Evolutionary conservation across 371 early-diverging fungal species (phyloP), one percentile per base, ranked within the genome.

Genomic region (Mortierella sp.): DNA sequence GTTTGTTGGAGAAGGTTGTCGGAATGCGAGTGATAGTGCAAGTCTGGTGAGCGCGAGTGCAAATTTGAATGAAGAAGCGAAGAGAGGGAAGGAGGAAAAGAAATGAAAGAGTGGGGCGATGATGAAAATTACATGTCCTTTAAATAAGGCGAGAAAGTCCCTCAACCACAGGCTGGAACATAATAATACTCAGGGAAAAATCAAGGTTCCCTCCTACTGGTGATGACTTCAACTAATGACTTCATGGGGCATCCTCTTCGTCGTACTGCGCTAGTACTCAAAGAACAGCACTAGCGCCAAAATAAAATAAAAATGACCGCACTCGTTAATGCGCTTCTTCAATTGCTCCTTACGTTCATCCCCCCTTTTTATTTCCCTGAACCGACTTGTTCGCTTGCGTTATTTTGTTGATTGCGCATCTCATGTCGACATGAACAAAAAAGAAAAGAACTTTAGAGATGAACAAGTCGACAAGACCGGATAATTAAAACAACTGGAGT

Each of bases 391-490:
- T 46, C 12, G 3, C 48, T 3, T 63, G 35, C 38, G 7, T 35
- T 18, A 5, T 18, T 16, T 63, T 21, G 21, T 24, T 68, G 38
- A 68, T 68, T 8, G 21, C 41, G 41, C 38, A 68, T 68, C 68
- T 38, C 68, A 68, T 68, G 35, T 41, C 43, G 68, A 68, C n/a
- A 63, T 63, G 63, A 60, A 63, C 63, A 63, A 56, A 7, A 27
- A 27, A 11, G 27, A 56, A 56, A 51, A 21, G 5, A 14, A 18
- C 41, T 18, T 7, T 1, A 14, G 8, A 6, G 68, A 68, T 41
- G 43, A 35, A 41, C 68, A 68, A 56, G 56, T 56, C 56, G 27
- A 56, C 56, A 56, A 56, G 27, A 35, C 68, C 68, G 68, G 68
- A 68, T 24, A 38, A 38, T 68, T 63, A 68, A 68, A 21, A 41